These are phyloP conservation scores for Neonothopanus nambi DNA, from an alignment of 1,284 basidiomycete species.

Conservation along the genomic window DNA sequence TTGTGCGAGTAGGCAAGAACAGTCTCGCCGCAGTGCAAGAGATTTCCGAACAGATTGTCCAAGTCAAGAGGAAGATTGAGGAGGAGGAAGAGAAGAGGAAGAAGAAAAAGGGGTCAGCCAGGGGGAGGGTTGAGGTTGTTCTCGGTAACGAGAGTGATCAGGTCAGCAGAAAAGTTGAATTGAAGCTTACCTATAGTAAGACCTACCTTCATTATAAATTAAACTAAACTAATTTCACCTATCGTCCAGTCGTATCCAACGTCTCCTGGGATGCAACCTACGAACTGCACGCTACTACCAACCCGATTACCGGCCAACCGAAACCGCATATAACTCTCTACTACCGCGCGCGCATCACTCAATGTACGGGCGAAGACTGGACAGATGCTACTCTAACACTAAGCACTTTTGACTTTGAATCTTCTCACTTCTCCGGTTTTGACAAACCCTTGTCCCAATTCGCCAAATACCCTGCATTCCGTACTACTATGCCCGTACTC, in stretches of 20 bases:
- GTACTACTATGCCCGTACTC: slow-evolving; percentile 29
- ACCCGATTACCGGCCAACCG: slow-evolving; percentile 38
- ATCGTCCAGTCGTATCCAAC: slow-evolving; percentile 46
- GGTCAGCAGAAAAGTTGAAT: slow-evolving; percentile 34
- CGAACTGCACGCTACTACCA: slow-evolving; percentile 54
- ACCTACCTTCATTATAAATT: slow-evolving; percentile 10
- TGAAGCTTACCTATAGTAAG: slow-evolving; percentile 58
- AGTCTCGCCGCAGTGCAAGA: slow-evolving; percentile 36
- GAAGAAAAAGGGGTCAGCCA: slow-evolving; percentile 36
- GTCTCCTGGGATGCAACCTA: slow-evolving; percentile 56
- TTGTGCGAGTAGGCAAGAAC: slow-evolving; percentile 38
- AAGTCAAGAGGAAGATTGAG: slow-evolving; percentile 41
- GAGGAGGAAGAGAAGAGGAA: slow-evolving; percentile 31
- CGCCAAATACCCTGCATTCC: no score
- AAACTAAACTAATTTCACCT: slow-evolving; percentile 1
- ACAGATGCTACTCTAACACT: slow-evolving; percentile 46
- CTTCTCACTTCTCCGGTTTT: slow-evolving; percentile 12
- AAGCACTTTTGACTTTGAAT: slow-evolving; percentile 47
- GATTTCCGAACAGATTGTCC: slow-evolving; percentile 42
- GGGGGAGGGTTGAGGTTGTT: slow-evolving; percentile 39
- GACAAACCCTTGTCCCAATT: no score
- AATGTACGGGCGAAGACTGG: slow-evolving; percentile 66
- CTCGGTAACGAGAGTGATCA: slow-evolving; percentile 36
- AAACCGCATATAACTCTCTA: slow-evolving; percentile 47
- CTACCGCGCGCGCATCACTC: slow-evolving; percentile 54